These are phyloP conservation scores for Cryptococcus jaspeensis DNA, from an alignment of 1,284 basidiomycete species.

Conservation along the genomic window DNA sequence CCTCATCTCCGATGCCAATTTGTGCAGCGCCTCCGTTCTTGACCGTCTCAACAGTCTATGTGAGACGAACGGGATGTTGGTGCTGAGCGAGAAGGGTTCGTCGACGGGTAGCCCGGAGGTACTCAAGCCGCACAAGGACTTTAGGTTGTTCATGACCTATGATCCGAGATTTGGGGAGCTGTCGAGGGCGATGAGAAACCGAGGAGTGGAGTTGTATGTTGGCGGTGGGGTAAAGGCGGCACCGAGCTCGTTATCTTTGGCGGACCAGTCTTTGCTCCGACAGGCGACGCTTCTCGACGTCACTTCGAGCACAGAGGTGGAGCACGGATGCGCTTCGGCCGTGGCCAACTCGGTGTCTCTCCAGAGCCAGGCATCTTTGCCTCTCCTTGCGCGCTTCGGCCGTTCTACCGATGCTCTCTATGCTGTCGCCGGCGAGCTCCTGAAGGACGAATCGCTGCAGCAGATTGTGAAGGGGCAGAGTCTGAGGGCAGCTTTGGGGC, in stretches of 20 bases:
- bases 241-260: constrained; percentile 4
- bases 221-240: neutral
- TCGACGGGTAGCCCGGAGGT: constrained; percentile 73
- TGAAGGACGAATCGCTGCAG: neutral
- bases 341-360: constrained; percentile 14
- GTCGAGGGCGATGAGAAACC: constrained; percentile 97
- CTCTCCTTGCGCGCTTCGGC: constrained; percentile 5
- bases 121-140: constrained; percentile 79
- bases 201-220: constrained; percentile 78
- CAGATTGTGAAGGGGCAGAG: neutral
- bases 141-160: constrained; percentile 91
- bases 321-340: constrained; percentile 1
- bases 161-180: constrained; percentile 90
- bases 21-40: constrained; percentile 92
- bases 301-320: neutral
- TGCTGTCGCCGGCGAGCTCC: neutral
- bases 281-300: neutral
- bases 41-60: constrained; percentile 97
- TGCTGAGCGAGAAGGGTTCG: constrained; percentile 85
- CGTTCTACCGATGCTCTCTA: neutral
- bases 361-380: constrained; percentile 8
- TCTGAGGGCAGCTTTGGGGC: neutral
- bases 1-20: constrained; percentile 87
- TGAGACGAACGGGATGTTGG: constrained; percentile 76
- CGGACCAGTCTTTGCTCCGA: constrained; percentile 18